Evolutionary conservation across 352 stramenopile species (phyloP), one percentile per base, ranked within the genome.

Genomic region (Phytophthora hybrid): DNA sequence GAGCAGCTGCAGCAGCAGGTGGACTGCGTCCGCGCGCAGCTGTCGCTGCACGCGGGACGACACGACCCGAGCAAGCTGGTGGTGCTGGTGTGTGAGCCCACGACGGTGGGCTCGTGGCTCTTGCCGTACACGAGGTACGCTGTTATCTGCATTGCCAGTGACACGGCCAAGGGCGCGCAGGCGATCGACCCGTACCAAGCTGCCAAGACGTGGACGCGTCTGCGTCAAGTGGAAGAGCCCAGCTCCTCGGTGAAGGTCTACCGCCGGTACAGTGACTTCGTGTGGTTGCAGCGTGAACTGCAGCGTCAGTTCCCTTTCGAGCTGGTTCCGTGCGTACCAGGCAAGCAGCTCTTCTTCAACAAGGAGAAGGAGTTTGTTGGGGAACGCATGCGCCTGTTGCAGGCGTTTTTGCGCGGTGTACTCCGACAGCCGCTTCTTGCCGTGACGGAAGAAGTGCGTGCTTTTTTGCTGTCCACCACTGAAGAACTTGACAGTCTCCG

Each of bases 351-450:
- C 16, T 92, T 94, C 34, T 90, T 94, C 66, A 94, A 94, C 78
- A 93, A 93, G 47, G 84, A 92, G 62, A 91, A 89, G 61, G 89
- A 96, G 65, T 96, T 96, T 84, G 89, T 96, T 14, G 85, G 83
- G 14, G 87, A 94, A 66, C 85, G 89, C n/a, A 96, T 96, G 87
- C 83, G 85, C 0, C 66, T 88, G 39, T 67, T 96, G 51, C 87
- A 96, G 74, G 89, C 89, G 8, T 96, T 96, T 73, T 47, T 96
- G 37, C 84, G 89, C 5, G 78, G 91, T 73, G 84, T 96, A 21
- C 63, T 96, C 23, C 84, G 89, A 9, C 85, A 90, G 16, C 83
- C 89, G 5, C 71, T 82, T 60, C 79, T 96, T n/a, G 82, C 86
- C 5, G 77, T 81, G 19, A 88, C 85, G 13, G 87, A 96, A 61